phyloP scores from a whole-genome alignment of 2,329 filamentous ascomycete genomes.

The Monosporascus sp. region DNA sequence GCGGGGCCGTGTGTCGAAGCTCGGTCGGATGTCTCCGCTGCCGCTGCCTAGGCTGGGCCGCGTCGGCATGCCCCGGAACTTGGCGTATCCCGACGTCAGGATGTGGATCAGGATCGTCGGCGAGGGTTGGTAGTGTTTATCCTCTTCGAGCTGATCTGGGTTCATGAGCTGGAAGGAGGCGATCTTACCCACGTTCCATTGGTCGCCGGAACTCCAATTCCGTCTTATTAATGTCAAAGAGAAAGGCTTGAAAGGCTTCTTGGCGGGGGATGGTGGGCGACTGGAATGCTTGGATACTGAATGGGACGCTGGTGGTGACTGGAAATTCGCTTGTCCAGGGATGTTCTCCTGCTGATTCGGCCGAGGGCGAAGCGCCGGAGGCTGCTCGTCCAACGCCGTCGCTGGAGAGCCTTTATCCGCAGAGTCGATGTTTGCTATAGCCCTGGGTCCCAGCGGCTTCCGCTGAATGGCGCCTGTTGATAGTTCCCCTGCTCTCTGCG shows the following conservation, averaged over 20 bases:
- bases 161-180: slow-evolving; percentile 46
- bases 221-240: slow-evolving; percentile 65
- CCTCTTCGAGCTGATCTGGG: slow-evolving; percentile 24
- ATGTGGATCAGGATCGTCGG: slow-evolving; percentile 47
- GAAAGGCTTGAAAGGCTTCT: slow-evolving; percentile 37
- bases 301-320: slow-evolving; percentile 9
- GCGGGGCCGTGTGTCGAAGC: slow-evolving; percentile 21
- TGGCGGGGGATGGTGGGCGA: slow-evolving; percentile 7
- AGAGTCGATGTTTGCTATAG: slow-evolving; percentile 4
- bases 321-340: slow-evolving; percentile 6
- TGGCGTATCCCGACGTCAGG: slow-evolving; percentile 51
- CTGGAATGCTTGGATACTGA: slow-evolving; percentile 8
- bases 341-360: not conserved
- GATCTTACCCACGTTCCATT: slow-evolving; percentile 72
- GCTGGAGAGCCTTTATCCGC: slow-evolving; percentile 4
- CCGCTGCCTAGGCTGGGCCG: slow-evolving; percentile 17
- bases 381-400: slow-evolving; percentile 4
- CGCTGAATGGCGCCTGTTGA: slow-evolving; percentile 7
- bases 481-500: slow-evolving; percentile 1
- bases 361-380: slow-evolving; percentile 7
- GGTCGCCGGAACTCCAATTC: slow-evolving; percentile 60
- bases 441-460: slow-evolving; percentile 15
- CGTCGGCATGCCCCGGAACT: slow-evolving; percentile 46
- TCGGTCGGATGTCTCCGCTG: slow-evolving; percentile 12
- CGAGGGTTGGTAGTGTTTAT: slow-evolving; percentile 21